These are phyloP conservation scores for Davidsoniella australis DNA, from an alignment of 2,329 filamentous ascomycete genomes.

Conservation along the genomic window DNA sequence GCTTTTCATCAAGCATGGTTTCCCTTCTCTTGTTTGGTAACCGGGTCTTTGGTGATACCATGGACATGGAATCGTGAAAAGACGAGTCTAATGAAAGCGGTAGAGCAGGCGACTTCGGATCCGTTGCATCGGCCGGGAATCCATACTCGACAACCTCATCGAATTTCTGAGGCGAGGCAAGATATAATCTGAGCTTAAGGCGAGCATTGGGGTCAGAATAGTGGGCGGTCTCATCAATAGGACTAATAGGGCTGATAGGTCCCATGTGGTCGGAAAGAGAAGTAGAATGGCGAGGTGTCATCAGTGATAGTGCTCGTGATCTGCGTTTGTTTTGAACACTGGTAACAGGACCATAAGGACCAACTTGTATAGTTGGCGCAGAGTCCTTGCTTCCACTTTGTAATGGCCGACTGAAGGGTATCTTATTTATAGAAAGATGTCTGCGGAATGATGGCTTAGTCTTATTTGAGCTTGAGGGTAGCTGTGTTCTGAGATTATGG, in stretches of 20 bases:
- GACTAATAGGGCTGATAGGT: constrained; percentile 12
- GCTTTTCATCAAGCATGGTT: constrained; percentile 16
- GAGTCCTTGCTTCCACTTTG: constrained; percentile 29
- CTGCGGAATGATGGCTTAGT: constrained; percentile 48
- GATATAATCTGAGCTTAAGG: constrained; percentile 67
- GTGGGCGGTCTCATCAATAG: constrained; percentile 60
- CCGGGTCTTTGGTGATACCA: constrained; percentile 12
- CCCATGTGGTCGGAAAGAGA: constrained; percentile 7
- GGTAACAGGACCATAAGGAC: constrained; percentile 16
- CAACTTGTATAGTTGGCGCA: constrained; percentile 17
- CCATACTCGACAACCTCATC: constrained; percentile 91
- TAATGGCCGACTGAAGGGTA: constrained; percentile 41
- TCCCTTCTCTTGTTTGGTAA: constrained; percentile 18
- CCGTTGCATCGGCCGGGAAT: constrained; percentile 45
- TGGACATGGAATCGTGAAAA: constrained; percentile 4
- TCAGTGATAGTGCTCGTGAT: constrained; percentile 38
- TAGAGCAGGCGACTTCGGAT: constrained; percentile 14
- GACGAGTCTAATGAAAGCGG: constrained; percentile 2
- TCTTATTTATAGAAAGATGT: constrained; percentile 53
- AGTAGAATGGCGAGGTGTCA: constrained; percentile 24
- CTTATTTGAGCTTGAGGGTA: constrained; percentile 27
- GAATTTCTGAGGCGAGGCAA: constrained; percentile 84
- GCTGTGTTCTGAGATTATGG: constrained; percentile 37
- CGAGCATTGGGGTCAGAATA: constrained; percentile 84
- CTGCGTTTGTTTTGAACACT: constrained; percentile 27